These are phyloP conservation scores for Aspergillus pseudoterreus DNA, from an alignment of 2,329 filamentous ascomycete species.

Conservation along the genomic window DNA sequence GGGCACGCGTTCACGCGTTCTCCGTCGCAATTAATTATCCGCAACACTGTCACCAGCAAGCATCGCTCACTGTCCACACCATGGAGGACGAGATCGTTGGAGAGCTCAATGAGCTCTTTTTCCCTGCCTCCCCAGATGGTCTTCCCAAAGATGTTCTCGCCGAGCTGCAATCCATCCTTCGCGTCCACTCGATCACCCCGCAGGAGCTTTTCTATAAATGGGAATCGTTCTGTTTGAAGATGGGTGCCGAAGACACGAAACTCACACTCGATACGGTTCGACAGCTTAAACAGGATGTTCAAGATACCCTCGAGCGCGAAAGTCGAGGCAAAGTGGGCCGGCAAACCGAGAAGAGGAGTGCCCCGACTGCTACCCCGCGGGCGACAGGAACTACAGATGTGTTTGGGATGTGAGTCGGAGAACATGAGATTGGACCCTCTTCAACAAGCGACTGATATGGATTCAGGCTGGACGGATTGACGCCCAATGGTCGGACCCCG, in stretches of 20 bases:
- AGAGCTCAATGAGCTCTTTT: constrained; percentile 60
- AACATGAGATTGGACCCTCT: neutral
- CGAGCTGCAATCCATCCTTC: constrained; percentile 82
- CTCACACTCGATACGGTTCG: constrained; percentile 68
- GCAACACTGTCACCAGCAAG: neutral
- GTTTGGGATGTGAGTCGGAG: constrained; percentile 67
- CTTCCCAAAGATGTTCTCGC: constrained; percentile 73
- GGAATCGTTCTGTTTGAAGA: constrained; percentile 96
- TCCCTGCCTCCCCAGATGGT: constrained; percentile 48
- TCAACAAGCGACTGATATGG: neutral
- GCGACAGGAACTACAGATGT: constrained; percentile 63
- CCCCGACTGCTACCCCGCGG: constrained; percentile 57
- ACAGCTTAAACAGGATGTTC: constrained; percentile 80
- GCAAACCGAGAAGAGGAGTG: constrained; percentile 60
- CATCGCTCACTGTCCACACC: neutral
- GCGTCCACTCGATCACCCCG: constrained; percentile 72
- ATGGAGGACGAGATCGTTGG: constrained; percentile 52
- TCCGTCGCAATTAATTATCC: neutral
- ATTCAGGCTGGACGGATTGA: constrained; percentile 61
- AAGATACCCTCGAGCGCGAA: constrained; percentile 76
- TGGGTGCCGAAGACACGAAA: constrained; percentile 75
- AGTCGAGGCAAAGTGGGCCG: constrained; percentile 61
- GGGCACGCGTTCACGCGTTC: constrained; percentile 4
- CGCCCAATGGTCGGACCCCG: constrained; percentile 57
- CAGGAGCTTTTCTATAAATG: constrained; percentile 97